phyloP scores from a whole-genome alignment of 139 green algal species.

The Coelastrella sp. region DNA sequence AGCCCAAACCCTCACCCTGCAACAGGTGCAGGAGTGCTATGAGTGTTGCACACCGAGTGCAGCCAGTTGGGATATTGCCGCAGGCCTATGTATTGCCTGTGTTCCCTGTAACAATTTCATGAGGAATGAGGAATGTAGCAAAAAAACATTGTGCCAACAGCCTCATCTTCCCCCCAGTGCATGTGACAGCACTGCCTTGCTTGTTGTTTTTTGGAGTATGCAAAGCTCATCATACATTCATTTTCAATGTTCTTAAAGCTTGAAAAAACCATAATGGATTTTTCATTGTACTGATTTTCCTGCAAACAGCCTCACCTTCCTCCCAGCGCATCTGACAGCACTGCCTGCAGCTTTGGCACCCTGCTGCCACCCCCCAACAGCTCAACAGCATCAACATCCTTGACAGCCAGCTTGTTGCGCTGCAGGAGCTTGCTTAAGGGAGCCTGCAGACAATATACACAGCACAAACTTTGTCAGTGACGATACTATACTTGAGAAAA shows the following conservation, averaged over 20 bases:
- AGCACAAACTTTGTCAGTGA: not conserved
- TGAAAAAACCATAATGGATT: too few species aligned
- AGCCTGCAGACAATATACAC: not conserved
- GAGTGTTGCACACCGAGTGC: too few species aligned
- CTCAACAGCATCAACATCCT: constrained; percentile 85
- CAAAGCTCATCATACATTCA: too few species aligned
- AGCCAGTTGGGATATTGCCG: too few species aligned
- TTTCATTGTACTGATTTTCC: not conserved
- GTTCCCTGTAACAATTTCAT: not conserved
- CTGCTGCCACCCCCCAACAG: constrained; percentile 90
- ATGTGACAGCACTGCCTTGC: constrained; percentile 72
- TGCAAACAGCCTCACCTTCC: constrained; percentile 51
- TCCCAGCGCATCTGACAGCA: constrained; percentile 79
- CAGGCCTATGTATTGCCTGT: too few species aligned
- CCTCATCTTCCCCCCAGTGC: constrained; percentile 72
- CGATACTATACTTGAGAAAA: not conserved
- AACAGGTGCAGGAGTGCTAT: too few species aligned
- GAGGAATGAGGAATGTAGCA: too few species aligned
- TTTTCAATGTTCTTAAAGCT: too few species aligned
- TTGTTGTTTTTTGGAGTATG: too few species aligned
- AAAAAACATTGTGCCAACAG: too few species aligned
- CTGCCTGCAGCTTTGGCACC: constrained; percentile 83
- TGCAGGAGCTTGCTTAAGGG: constrained; percentile 79
- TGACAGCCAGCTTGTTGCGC: constrained; percentile 74
- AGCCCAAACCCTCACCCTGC: too few species aligned